Evolutionary conservation across 78 protist species (phyloP), one percentile per base, ranked within the genome.

Genomic region (Dictyostelium intermedium): DNA sequence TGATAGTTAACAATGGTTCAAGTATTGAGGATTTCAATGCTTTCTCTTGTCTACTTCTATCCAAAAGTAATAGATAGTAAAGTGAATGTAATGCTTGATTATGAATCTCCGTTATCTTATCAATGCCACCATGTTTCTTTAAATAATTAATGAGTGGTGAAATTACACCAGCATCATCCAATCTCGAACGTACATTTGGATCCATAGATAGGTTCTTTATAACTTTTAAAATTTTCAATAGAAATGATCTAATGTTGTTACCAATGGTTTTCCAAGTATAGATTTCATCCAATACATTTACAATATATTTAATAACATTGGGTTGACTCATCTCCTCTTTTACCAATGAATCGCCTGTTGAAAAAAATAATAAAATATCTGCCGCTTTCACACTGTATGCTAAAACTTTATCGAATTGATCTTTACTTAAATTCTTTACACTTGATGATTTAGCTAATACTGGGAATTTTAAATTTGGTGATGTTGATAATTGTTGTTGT

Each of bases 311-410:
- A 2, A 89, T 41, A 9, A 89, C 87, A 16, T 35, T 45, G 11
- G 70, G 60, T 30, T 83, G 72, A n/a, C 76, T 32, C 81, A 89
- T 56, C 32, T 89, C 94, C 23, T 89, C 87, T 25, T 89, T 89
- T 13, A 70, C 82, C 32, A 89, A 66, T 34, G 94, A 60, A 70
- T 89, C 94, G 18, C 94, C 94, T 23, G 94, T 89, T n/a, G 87
- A 80, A 47, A 89, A 89, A 70, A 89, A 89, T 50, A 89, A 69
- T 18, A 89, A 47, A 50, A 89, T 89, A 69, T 89, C 94, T 18
- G 94, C 94, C n/a, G 94, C 94, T 47, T 89, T 89, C 6, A 89
- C 86, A 80, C 82, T 66, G 30, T 89, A 89, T 1, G 94, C 20
- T 2, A 89, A 20, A 16, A 89, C 94, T 47, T 83, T 80, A 25